Conservation (phyloP, 2,329 filamentous ascomycete species). For the Alternaria gaisen region DNA sequence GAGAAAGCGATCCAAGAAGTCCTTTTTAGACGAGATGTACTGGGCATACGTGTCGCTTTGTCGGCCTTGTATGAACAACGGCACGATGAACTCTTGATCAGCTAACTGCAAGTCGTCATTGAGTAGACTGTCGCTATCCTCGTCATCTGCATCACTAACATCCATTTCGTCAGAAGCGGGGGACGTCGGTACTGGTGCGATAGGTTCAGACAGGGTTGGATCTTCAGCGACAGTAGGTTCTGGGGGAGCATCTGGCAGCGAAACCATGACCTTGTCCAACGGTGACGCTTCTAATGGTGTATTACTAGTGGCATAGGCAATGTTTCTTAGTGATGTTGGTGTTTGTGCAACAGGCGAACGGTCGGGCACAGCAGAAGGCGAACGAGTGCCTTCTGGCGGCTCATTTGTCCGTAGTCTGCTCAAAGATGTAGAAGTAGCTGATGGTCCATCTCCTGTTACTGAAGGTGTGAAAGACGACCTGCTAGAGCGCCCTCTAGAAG, state of each 20-base stretch:
- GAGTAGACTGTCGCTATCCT: conserved; percentile 31
- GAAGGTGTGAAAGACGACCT: conserved; percentile 13
- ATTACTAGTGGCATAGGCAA: conserved; percentile 32
- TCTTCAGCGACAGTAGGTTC: conserved; percentile 15
- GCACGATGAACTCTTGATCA: conserved; percentile 43
- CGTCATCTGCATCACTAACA: conserved; percentile 31
- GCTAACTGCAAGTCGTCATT: conserved; percentile 43
- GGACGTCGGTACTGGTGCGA: conserved; percentile 2
- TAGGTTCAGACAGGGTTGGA: neutral
- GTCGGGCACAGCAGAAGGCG: conserved; percentile 48
- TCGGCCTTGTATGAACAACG: conserved; percentile 43
- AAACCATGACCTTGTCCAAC: conserved; percentile 6
- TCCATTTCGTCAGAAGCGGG: conserved; percentile 25
- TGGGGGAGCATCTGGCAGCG: neutral
- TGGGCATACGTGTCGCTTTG: conserved; percentile 38
- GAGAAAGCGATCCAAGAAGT: conserved; percentile 29
- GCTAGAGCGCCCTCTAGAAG: conserved; percentile 15
- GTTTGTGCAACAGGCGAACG: conserved; percentile 31
- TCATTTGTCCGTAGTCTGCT: conserved; percentile 12
- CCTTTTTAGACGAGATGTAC: conserved; percentile 28
- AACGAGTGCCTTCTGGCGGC: conserved; percentile 39
- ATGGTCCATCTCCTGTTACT: neutral
- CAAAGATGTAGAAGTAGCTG: conserved; percentile 1
- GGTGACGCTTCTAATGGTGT: conserved; percentile 8
- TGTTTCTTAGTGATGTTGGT: conserved; percentile 40